Evolutionary conservation across 768 basidiomycete species (phyloP).

Genomic region (Fibroporia radiculosa): DNA sequence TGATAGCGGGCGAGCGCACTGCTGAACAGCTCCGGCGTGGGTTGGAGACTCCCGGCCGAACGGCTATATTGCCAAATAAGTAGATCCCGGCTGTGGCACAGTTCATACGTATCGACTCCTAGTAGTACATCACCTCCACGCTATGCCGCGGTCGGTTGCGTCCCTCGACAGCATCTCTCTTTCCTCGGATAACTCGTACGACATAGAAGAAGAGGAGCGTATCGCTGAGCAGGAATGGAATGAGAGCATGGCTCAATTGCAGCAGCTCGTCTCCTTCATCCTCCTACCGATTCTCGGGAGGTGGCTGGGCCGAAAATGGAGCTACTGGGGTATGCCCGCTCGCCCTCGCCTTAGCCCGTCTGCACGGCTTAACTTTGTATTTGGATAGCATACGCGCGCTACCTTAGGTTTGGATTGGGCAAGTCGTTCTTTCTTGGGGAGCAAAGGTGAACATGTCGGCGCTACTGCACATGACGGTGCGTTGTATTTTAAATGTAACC

Average conservation of each 20-base stretch:
- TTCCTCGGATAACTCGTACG: conserved; percentile 42
- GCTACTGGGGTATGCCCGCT: conserved; percentile 70
- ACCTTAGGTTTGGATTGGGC: conserved; percentile 54
- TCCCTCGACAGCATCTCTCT: conserved; percentile 54
- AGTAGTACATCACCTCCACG: too few relatives aligned
- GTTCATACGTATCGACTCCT: too few relatives aligned
- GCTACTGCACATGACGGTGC: background rate
- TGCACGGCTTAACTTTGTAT: conserved; percentile 7
- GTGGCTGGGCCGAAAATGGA: conserved; percentile 81
- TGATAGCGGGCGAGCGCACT: conserved; percentile 5
- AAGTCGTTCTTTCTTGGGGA: conserved; percentile 55
- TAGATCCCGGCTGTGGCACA: too few relatives aligned
- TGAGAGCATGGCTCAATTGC: conserved; percentile 79
- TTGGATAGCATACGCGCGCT: conserved; percentile 60
- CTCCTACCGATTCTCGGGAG: conserved; percentile 84
- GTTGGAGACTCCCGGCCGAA: background rate
- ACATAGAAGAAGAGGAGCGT: conserved; percentile 58
- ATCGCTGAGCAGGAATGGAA: conserved; percentile 90
- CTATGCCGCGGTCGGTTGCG: conserved; percentile 54
- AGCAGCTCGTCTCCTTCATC: conserved; percentile 72
- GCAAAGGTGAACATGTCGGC: background rate
- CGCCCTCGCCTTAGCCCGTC: conserved; percentile 3
- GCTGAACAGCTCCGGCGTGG: conserved; percentile 5
- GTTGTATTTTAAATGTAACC: conserved; percentile 4
- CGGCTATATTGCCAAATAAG: too few relatives aligned